A percentile compares a stretch with the other conserved stretches of the same genome.
These are phyloP conservation scores for Backusella liffmaniae DNA, from an alignment of 192 early-diverging fungal species.

Conservation along the genomic window DNA sequence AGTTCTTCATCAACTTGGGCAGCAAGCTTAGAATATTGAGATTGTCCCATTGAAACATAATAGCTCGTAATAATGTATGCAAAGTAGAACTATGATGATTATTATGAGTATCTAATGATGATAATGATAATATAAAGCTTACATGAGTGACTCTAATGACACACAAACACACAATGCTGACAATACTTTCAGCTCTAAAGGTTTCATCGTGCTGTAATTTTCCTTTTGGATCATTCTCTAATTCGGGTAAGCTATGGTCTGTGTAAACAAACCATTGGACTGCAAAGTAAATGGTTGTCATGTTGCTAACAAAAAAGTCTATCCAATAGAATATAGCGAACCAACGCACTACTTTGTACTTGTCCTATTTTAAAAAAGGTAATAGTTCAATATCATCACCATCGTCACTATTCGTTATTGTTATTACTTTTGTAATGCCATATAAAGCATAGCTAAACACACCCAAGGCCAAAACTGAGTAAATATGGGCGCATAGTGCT, in stretches of 20 bases:
- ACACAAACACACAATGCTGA: conserved; percentile 28
- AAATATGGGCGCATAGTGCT: conserved; percentile 26
- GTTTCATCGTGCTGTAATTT: conserved; percentile 25
- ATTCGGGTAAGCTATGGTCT: conserved; percentile 31
- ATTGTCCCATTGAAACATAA: conserved; percentile 3
- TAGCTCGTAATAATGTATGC: conserved; percentile 23
- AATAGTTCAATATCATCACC: too few species aligned
- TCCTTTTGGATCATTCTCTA: conserved; percentile 9
- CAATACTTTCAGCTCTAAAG: conserved; percentile 29
- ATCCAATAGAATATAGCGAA: conserved; percentile 37
- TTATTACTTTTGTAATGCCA: conserved; percentile 32
- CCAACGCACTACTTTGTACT: conserved; percentile 19
- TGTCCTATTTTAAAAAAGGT: conserved; percentile 7
- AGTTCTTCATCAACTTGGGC: conserved; percentile 9
- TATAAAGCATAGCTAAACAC: conserved; percentile 24
- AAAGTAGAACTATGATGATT: conserved; percentile 15
- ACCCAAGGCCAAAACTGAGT: conserved; percentile 27
- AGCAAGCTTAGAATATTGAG: conserved; percentile 10
- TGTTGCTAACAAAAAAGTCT: conserved; percentile 28
- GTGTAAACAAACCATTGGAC: conserved; percentile 37
- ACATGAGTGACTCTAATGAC: conserved; percentile 30
- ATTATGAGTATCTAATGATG: background rate
- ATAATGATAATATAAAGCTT: background rate
- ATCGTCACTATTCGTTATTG: background rate
- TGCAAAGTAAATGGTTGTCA: conserved; percentile 25